Percentiles rank a stretch among this genome's conserved stretches.
phyloP scores from a whole-genome alignment of 306 rosid species.

The Amphicarpaea edgeworthii region DNA sequence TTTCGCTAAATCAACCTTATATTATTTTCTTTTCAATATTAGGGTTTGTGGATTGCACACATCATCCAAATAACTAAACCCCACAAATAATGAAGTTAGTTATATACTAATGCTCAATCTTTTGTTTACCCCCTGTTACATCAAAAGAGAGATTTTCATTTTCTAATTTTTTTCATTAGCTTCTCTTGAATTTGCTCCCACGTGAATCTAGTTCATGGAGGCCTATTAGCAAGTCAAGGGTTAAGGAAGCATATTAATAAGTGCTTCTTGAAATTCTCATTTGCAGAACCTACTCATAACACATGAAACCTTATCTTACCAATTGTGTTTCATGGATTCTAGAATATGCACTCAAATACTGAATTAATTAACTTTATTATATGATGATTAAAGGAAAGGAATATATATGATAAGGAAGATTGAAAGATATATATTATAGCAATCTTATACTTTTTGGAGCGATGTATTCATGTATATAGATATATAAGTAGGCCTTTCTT shows the following conservation, averaged over 20 bases:
- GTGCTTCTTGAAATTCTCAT: not conserved
- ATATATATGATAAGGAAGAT: slow-evolving; percentile 20
- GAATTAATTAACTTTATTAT: not conserved
- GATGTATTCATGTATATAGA: not conserved
- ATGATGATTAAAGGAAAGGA: slow-evolving; percentile 8
- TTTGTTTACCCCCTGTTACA: not conserved
- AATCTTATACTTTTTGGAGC: slow-evolving; percentile 28
- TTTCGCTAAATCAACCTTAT: no score
- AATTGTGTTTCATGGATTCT: slow-evolving; percentile 3
- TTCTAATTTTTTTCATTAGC: not conserved
- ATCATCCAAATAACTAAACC: slow-evolving; percentile 15
- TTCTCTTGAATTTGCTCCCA: slow-evolving; percentile 4
- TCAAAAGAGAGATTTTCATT: not conserved
- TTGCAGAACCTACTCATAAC: not conserved
- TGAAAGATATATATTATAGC: not conserved
- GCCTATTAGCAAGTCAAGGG: not conserved
- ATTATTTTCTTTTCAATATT: no score
- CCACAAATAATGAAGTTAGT: slow-evolving; percentile 13
- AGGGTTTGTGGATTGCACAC: not conserved
- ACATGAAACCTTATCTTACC: not conserved
- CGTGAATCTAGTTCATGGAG: not conserved
- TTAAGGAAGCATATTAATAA: no score
- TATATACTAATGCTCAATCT: not conserved
- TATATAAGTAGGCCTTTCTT: not conserved
- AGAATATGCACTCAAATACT: not conserved